Evolutionary conservation across 768 basidiomycete species (phyloP), one percentile per base, ranked within the genome.

Genomic region (Tubosaeta sp.): DNA sequence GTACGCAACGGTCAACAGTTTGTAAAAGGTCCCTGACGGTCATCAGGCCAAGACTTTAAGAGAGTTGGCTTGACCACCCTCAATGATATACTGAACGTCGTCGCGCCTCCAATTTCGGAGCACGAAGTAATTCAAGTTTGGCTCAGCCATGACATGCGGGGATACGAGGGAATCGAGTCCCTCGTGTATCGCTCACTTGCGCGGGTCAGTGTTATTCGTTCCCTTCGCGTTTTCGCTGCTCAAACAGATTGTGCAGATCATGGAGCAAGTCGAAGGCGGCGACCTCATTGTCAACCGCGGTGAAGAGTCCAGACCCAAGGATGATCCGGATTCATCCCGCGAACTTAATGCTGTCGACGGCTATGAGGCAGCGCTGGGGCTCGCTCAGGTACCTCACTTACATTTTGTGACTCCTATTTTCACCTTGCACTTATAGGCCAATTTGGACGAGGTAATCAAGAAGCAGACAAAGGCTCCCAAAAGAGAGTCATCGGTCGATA

Each of bases 61-160:
- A 80, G 86, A 45, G 87, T 89, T 24, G 91, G 93, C 25, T 71
- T 94, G 32, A 92, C 90, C 10, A 93, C 94, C 3, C 73, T 98
- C 24, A 90, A 83, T 3, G 94, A 95, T 51, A 85, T 99, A 49
- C 74, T 99, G 45, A 95, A 97, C 65, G 95, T 87, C 25, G 95
- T 99, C 53, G 96, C 96, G 0, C 96, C 96, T 36, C 96, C 96
- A 12, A 98, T 98, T 60, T 90, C 94, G 22, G 94, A 95, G 67
- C 95, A 98, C 65, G 96, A 99, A 70, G 92, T 97, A 14, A 94
- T 99, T 56, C 84, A 96, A 66, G 85, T 99, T 8, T 92, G 90
- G 87, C 73, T 99, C 34, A 88, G 87, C 62, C 94, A 98, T 71
- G 94, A 96, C 58, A 94, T 99, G 94, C 77, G 80, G 56, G 96